Percentiles rank a stretch among this genome's conserved stretches.
phyloP scores from a whole-genome alignment of 2,329 filamentous ascomycete species.

The Stylonectria norvegica region DNA sequence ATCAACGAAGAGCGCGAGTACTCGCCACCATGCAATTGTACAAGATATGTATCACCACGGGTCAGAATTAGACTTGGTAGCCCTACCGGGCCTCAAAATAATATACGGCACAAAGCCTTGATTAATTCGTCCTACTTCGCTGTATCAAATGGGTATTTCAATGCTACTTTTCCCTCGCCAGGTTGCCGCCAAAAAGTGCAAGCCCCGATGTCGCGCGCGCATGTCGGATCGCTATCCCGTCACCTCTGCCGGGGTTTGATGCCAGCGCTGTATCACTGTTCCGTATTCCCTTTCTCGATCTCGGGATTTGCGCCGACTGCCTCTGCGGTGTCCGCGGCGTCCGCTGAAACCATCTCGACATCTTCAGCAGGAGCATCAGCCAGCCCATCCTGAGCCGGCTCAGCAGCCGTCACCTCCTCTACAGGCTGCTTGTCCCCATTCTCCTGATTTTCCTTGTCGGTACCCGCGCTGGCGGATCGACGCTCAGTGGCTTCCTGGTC shows the following conservation, averaged over 20 bases:
- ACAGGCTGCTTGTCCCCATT: conserved; percentile 33
- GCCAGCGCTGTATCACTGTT: conserved; percentile 22
- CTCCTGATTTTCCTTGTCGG: conserved; percentile 50
- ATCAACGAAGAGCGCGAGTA: too few species aligned
- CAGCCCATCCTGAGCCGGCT: too few species aligned
- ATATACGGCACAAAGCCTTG: conserved; percentile 4
- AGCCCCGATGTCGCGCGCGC: too few species aligned
- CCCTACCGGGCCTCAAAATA: not conserved
- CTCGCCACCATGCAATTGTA: too few species aligned
- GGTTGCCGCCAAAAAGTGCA: too few species aligned
- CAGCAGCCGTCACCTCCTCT: conserved; percentile 8
- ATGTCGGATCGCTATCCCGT: too few species aligned
- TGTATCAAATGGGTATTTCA: conserved; percentile 25
- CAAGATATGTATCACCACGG: too few species aligned
- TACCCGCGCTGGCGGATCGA: conserved; percentile 28
- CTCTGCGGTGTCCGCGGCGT: conserved; percentile 1
- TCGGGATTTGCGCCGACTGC: too few species aligned
- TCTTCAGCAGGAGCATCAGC: too few species aligned
- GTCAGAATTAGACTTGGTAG: not conserved
- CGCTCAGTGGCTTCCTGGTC: conserved; percentile 21
- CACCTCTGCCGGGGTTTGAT: too few species aligned
- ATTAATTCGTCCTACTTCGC: conserved; percentile 14
- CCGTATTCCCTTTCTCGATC: conserved; percentile 15
- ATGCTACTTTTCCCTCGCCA: too few species aligned
- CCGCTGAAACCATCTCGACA: conserved; percentile 4